Percentiles rank a stretch among this genome's conserved stretches.
Conservation (phyloP, 2,329 filamentous ascomycete species). For the Paradendryphiella salina region DNA sequence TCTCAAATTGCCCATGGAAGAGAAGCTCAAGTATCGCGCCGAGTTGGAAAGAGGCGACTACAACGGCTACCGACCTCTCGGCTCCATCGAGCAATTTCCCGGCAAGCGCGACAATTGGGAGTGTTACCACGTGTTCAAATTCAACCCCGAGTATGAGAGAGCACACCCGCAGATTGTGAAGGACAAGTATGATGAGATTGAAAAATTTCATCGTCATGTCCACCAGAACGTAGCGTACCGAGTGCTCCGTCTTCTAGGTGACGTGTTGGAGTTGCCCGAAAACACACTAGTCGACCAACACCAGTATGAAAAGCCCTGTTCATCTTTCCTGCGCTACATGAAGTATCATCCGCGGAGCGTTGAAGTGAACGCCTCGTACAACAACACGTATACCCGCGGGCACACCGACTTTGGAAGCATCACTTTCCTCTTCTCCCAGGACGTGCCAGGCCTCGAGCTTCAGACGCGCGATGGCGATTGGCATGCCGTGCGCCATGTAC, state of each 20-base stretch:
- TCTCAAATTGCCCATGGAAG: too few species aligned
- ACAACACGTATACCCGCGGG: slow-evolving; percentile 52
- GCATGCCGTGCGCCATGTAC: slow-evolving; percentile 53
- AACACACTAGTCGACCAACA: slow-evolving; percentile 46
- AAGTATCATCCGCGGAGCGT: slow-evolving; percentile 48
- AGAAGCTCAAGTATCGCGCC: too few species aligned
- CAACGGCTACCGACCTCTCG: background rate
- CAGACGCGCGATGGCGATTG: slow-evolving; percentile 52
- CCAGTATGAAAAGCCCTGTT: slow-evolving; percentile 42
- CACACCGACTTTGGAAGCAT: slow-evolving; percentile 56
- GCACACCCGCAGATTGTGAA: slow-evolving; percentile 19
- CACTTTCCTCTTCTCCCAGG: slow-evolving; percentile 54
- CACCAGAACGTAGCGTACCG: slow-evolving; percentile 34
- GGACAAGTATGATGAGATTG: slow-evolving; percentile 36
- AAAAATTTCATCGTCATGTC: slow-evolving; percentile 33
- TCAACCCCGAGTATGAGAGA: slow-evolving; percentile 16
- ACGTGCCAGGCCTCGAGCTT: slow-evolving; percentile 54
- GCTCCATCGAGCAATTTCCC: background rate
- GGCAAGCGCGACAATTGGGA: slow-evolving; percentile 32
- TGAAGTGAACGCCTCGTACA: slow-evolving; percentile 43
- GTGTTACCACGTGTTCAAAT: slow-evolving; percentile 41
- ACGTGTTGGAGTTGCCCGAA: slow-evolving; percentile 48
- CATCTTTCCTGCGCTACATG: slow-evolving; percentile 51
- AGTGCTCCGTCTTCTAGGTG: slow-evolving; percentile 47
- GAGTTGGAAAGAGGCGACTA: background rate